phyloP scores from a whole-genome alignment of 192 early-diverging fungal genomes.

The Mortierella claussenii region DNA sequence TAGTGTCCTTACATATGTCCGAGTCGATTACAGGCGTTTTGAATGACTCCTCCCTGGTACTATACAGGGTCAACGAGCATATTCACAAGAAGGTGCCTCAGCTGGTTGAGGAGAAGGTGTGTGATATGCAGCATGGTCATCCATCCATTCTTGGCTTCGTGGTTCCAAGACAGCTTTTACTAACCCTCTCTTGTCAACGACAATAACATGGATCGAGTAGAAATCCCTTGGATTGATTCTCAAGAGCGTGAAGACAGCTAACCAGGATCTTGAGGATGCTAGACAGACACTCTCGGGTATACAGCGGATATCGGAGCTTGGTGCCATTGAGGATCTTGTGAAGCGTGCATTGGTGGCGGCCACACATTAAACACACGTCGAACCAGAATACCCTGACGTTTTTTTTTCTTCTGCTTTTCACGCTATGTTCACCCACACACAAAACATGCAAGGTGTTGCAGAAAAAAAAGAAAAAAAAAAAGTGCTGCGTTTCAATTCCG shows the following conservation, averaged over 20 bases:
- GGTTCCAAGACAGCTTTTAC: too few species aligned
- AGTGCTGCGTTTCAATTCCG: too few species aligned
- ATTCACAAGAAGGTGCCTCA: conserved; percentile 45
- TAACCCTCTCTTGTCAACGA: too few species aligned
- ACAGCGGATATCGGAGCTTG: conserved; percentile 29
- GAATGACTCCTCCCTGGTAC: conserved; percentile 35
- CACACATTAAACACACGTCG: background rate
- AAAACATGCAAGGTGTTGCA: too few species aligned
- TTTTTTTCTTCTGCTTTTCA: background rate
- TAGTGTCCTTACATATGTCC: conserved; percentile 39
- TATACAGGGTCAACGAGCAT: conserved; percentile 47
- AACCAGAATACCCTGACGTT: background rate
- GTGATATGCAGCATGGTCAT: too few species aligned
- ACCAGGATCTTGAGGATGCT: conserved; percentile 50
- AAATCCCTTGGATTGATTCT: conserved; percentile 19
- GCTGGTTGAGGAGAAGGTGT: conserved; percentile 46
- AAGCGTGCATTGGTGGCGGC: conserved; percentile 10
- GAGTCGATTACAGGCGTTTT: conserved; percentile 26
- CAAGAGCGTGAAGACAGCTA: conserved; percentile 27
- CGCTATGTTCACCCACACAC: too few species aligned
- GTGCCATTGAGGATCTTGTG: conserved; percentile 30
- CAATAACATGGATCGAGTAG: too few species aligned
- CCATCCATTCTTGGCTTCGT: too few species aligned
- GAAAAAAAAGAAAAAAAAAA: too few species aligned
- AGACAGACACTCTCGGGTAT: conserved; percentile 33